Conservation (phyloP, 108 stramenopile genomes). For the Schizochytrium sp. region DNA sequence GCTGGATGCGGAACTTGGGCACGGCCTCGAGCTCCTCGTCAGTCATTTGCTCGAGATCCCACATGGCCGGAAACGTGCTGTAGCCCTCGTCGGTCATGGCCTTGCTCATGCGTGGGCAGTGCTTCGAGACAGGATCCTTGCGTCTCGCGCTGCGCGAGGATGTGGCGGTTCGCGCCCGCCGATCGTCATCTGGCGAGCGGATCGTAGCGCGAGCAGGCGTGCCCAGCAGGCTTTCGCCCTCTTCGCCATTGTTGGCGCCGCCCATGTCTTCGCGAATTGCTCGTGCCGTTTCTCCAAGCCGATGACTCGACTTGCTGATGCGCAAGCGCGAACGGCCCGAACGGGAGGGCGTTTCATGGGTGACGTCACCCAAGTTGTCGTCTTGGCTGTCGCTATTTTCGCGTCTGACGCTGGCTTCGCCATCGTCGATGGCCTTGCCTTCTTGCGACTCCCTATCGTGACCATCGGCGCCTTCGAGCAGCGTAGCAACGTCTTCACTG, state of each 20-base stretch:
- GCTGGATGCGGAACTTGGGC: slow-evolving; percentile 56
- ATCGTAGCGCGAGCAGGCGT: background rate
- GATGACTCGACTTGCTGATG: too few species aligned
- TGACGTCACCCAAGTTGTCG: too few species aligned
- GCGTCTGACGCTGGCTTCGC: too few species aligned
- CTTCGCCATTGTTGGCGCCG: background rate
- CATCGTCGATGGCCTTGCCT: too few species aligned
- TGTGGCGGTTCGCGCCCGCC: background rate
- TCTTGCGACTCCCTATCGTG: too few species aligned
- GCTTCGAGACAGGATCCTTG: background rate
- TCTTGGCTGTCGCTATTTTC: too few species aligned
- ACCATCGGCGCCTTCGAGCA: too few species aligned
- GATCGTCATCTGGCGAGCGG: too few species aligned
- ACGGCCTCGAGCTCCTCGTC: slow-evolving; percentile 83
- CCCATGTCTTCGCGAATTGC: background rate
- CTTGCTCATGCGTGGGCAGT: slow-evolving; percentile 61
- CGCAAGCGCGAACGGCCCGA: too few species aligned
- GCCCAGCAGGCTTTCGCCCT: background rate
- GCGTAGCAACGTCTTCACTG: too few species aligned
- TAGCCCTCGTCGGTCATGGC: slow-evolving; percentile 49
- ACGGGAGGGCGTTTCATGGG: too few species aligned
- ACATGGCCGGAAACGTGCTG: slow-evolving; percentile 59
- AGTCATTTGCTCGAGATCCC: slow-evolving; percentile 49
- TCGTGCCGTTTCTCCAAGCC: too few species aligned
- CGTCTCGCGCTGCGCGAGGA: background rate